These are phyloP conservation scores for Pythium brachiatum DNA, from an alignment of 352 stramenopile species.

Conservation along the genomic window DNA sequence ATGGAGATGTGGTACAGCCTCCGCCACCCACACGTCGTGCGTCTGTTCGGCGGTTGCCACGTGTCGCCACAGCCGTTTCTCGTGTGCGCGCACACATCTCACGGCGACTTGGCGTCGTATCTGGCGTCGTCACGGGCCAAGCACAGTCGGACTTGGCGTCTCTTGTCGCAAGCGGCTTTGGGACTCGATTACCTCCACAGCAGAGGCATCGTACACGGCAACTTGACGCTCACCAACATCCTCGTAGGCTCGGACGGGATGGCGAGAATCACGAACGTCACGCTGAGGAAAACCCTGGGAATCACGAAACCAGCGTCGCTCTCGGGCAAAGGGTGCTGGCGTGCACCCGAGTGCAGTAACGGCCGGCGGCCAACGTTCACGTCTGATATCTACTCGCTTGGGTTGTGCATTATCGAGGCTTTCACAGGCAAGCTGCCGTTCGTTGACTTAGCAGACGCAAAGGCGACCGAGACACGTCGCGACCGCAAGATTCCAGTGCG, in stretches of 20 bases:
- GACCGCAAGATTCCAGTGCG: not conserved
- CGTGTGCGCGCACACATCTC: conserved; percentile 22
- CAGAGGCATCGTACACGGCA: conserved; percentile 48
- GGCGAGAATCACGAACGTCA: conserved; percentile 27
- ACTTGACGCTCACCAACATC: conserved; percentile 65
- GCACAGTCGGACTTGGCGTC: conserved; percentile 1
- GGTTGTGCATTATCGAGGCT: conserved; percentile 26
- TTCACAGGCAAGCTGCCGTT: conserved; percentile 15
- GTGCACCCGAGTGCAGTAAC: not conserved
- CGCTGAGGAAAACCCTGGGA: conserved; percentile 9
- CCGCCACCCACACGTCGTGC: conserved; percentile 26
- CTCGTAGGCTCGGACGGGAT: conserved; percentile 41
- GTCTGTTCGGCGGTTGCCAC: conserved; percentile 28
- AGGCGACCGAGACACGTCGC: not conserved
- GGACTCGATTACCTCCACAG: conserved; percentile 56
- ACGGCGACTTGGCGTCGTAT: conserved; percentile 18
- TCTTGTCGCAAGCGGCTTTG: conserved; percentile 24
- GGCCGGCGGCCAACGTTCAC: not conserved
- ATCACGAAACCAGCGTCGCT: no score
- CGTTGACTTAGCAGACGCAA: no score
- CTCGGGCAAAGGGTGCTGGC: not conserved
- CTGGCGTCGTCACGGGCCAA: not conserved
- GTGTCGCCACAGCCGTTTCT: conserved; percentile 23
- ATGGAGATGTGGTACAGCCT: conserved; percentile 23
- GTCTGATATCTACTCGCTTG: conserved; percentile 25